phyloP scores from a whole-genome alignment of 2,329 filamentous ascomycete genomes.

The Pseudogymnoascus sp. region DNA sequence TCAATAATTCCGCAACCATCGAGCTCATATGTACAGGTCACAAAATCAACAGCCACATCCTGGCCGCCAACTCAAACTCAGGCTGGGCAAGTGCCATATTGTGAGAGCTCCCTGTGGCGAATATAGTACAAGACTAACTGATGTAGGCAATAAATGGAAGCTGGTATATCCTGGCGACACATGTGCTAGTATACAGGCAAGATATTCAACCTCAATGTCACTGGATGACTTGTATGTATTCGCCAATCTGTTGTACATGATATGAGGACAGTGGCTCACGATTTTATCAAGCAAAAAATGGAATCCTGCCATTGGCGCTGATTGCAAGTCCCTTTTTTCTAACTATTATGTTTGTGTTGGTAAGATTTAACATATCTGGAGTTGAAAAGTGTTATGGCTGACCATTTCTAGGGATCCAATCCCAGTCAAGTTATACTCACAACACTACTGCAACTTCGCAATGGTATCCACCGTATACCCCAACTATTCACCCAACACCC shows the following conservation, averaged over 20 bases:
- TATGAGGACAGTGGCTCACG: background rate
- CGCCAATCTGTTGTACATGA: background rate
- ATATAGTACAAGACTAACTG: background rate
- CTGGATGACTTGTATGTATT: background rate
- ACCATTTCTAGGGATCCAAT: background rate
- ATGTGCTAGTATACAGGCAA: background rate
- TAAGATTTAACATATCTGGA: background rate
- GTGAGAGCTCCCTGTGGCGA: background rate
- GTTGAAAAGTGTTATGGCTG: background rate
- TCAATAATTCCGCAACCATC: slow-evolving; percentile 14
- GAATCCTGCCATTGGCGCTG: slow-evolving; percentile 8
- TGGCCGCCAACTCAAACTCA: slow-evolving; percentile 21
- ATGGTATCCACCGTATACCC: slow-evolving; percentile 1
- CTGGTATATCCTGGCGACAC: slow-evolving; percentile 5
- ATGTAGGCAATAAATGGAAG: slow-evolving; percentile 4
- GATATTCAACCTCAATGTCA: slow-evolving; percentile 6
- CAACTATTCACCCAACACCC: background rate
- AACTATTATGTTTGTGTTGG: slow-evolving; percentile 10
- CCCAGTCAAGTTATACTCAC: background rate
- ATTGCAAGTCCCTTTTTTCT: slow-evolving; percentile 8
- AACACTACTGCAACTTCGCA: background rate
- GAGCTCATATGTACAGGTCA: slow-evolving; percentile 2
- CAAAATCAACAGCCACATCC: slow-evolving; percentile 7
- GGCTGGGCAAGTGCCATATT: slow-evolving; percentile 18
- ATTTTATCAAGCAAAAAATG: background rate